A percentile compares a stretch with the other conserved stretches of the same genome.
phyloP scores from a whole-genome alignment of 164 flowering plant genomes.

The Vitis labrusca region DNA sequence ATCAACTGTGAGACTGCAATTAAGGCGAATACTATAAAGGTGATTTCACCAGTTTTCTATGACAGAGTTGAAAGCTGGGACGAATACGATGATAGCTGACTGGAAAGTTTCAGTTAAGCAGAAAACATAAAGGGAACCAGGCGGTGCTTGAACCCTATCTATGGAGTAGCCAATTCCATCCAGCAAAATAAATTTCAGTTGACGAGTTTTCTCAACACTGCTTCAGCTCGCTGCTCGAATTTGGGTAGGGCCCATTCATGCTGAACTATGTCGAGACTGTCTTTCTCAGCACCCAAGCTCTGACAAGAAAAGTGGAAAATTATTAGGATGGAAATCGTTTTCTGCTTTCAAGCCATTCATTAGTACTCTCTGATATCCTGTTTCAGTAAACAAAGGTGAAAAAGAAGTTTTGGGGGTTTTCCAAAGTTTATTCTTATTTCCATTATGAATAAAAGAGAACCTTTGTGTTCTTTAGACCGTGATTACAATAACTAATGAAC shows the following conservation, averaged over 20 bases:
- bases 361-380: no score
- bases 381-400: no score
- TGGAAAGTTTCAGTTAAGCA: neutral
- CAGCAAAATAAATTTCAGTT: constrained; percentile 9
- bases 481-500: no score
- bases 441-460: no score
- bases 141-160: neutral
- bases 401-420: no score
- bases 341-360: no score
- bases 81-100: neutral
- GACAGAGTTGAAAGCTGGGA: no score
- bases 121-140: neutral
- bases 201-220: constrained; percentile 64
- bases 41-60: neutral
- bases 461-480: no score
- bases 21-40: neutral
- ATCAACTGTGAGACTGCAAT: no score
- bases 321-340: neutral
- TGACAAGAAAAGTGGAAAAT: constrained; percentile 22
- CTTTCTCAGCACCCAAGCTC: constrained; percentile 94
- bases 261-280: constrained; percentile 82
- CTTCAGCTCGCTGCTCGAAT: constrained; percentile 91
- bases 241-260: constrained; percentile 94
- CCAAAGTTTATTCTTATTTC: no score
- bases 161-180: no score